Evolutionary conservation across 2,329 filamentous ascomycete species (phyloP).

Genomic region (Pseudohalonectria lignicola): DNA sequence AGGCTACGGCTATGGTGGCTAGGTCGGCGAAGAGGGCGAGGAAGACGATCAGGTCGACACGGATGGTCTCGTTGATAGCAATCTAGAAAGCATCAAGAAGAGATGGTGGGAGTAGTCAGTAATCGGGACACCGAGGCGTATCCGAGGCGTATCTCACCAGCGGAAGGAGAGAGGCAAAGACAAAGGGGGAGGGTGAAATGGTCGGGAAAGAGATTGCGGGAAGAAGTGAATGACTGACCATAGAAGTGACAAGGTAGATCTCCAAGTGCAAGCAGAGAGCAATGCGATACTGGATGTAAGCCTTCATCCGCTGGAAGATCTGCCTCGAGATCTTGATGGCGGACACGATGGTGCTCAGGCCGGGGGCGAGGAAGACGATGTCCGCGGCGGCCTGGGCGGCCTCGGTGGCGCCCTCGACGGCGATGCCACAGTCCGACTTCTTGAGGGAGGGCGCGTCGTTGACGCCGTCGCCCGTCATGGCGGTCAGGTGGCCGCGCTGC

Average conservation of each 20-base stretch:
- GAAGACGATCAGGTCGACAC: slow-evolving; percentile 65
- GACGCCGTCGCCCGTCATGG: slow-evolving; percentile 69
- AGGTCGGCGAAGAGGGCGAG: slow-evolving; percentile 70
- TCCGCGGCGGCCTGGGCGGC: slow-evolving; percentile 63
- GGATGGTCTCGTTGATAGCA: slow-evolving; percentile 60
- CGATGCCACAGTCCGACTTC: slow-evolving; percentile 63
- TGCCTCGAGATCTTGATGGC: slow-evolving; percentile 65
- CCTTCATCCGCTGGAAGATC: slow-evolving; percentile 72
- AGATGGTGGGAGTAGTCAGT: too few relatives aligned
- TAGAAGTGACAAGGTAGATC: slow-evolving; percentile 52
- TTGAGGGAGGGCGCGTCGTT: slow-evolving; percentile 65
- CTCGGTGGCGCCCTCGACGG: slow-evolving; percentile 53
- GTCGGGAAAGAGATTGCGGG: neutral
- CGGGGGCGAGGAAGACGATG: slow-evolving; percentile 65
- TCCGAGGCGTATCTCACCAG: too few relatives aligned
- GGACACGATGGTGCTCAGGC: slow-evolving; percentile 59
- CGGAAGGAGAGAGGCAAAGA: neutral
- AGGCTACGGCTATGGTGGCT: slow-evolving; percentile 67
- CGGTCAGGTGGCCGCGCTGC: slow-evolving; percentile 55
- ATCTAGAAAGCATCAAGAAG: neutral
- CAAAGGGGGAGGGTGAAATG: neutral
- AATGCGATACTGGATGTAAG: slow-evolving; percentile 68
- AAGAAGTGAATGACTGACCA: neutral
- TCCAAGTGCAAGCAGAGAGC: slow-evolving; percentile 64
- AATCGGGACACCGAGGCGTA: too few relatives aligned